Evolutionary conservation across 2,329 filamentous ascomycete genomes (phyloP), one percentile per base, ranked within the genome.

Genomic region (Pseudodiploospora longispora): DNA sequence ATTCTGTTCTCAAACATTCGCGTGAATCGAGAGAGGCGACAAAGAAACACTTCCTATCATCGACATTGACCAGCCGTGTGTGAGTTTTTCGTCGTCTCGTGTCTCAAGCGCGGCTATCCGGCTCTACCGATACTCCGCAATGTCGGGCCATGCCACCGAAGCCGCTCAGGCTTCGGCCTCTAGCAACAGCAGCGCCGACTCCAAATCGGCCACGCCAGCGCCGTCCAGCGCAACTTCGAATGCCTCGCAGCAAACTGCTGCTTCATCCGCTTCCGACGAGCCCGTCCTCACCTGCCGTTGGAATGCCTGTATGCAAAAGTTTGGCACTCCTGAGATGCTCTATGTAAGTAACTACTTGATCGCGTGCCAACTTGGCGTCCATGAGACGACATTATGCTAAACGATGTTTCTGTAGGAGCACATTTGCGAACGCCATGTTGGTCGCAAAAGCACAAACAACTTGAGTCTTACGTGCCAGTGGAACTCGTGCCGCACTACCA

Each of bases 381-480:
- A 10, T 27, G 36, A 38, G 9, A 31, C 27, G 32, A 10, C 28
- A 4, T 29, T 19, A 12, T 30, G 5, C 32, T 12, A 27, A 40
- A 30, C 36, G 40, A 30, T 40, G 19, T 33, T 10, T 39, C 38
- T 9, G 35, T 37, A 97, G 90, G 91, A 97, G 59, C 93, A 98
- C 67, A 90, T 98, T 55, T 97, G 93, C 68, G 93, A 97, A 65
- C 87, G 89, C 60, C 93, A 98, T 74, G 90, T 98, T 63, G 93
- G 93, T 53, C 88, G 93, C 68, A 98, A 98, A 75, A 95, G 87
- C 72, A 98, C 93, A 61, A 97, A 97, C 74, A 98, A 98, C 69
- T 75, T 98, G 60, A 97, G 93, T 67, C 69, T 98, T 63, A 96
- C 89, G 43, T 98, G 93, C 70, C 87, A 94, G 64, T 98, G 93